Evolutionary conservation across 208 protist species (phyloP).

Genomic region (Balamuthia mandrillaris): DNA sequence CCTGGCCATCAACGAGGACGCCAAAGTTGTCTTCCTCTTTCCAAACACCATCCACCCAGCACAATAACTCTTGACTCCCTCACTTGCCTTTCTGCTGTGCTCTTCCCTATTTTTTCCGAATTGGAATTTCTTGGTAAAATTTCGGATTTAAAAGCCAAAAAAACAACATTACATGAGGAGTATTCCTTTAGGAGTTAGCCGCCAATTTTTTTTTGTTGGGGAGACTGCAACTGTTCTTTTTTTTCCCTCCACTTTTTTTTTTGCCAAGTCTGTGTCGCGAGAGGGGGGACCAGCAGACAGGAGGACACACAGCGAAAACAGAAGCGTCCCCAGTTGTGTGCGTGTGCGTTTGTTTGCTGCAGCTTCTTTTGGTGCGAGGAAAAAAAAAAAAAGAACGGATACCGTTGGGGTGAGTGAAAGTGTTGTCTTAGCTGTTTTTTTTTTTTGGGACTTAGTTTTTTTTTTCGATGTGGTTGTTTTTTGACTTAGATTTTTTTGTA

Average conservation of each 20-base stretch:
- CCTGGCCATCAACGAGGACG: constrained; percentile 23
- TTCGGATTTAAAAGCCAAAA: too few species aligned
- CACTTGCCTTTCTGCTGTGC: background rate
- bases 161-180: background rate
- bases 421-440: background rate
- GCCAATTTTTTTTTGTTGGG: background rate
- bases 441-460: background rate
- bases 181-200: background rate
- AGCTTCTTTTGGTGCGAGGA: background rate
- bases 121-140: too few species aligned
- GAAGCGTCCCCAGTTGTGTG: too few species aligned
- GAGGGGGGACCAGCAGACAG: too few species aligned
- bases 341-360: too few species aligned
- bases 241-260: background rate
- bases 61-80: background rate
- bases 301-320: too few species aligned
- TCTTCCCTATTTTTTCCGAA: too few species aligned
- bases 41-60: background rate
- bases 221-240: background rate
- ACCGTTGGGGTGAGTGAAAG: background rate
- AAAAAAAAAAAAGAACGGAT: background rate
- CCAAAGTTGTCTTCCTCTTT: constrained; percentile 34
- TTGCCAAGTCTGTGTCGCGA: too few species aligned
- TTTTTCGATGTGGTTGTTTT: too few species aligned
- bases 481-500: too few species aligned